Evolutionary conservation across 352 stramenopile species (phyloP), one percentile per base, ranked within the genome.

Genomic region (Globisporangium solare): DNA sequence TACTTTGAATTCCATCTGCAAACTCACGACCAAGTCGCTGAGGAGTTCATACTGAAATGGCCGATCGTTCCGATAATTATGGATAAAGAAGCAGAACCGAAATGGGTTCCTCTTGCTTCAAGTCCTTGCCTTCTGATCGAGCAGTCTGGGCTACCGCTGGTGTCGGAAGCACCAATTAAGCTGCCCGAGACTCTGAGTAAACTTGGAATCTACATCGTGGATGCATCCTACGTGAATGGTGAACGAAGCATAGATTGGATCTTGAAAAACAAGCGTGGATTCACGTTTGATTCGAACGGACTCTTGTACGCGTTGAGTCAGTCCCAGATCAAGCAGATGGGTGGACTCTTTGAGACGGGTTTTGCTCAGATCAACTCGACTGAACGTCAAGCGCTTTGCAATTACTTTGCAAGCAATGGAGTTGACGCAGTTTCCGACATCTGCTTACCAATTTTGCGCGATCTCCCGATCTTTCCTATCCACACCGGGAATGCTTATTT

Each of bases 381-480:
- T 0, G 71, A 83, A 39, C 61, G 62, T 4, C 68, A 71, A 31
- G 46, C 67, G 21, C 24, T 86, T 27, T 83, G 71, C 27, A 54
- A 71, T 15, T 83, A 76, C 45, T 82, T 86, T 53, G 59, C 67
- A 13, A 53, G 52, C 18, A 79, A 72, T 50, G 68, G 68, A 3
- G 60, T 67, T 49, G 57, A 71, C 35, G 48, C 61, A 3, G 57
- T 83, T 22, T 67, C 69, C n/a, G 64, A 69, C 27, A 63, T 61
- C 24, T 74, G 71, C 21, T 58, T 76, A 27, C 52, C 62, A 47
- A 67, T 65, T 64, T 45, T 85, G 11, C 72, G 69, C 11, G 74
- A 83, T 21, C 68, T 85, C 5, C 72, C 74, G 7, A 77, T 85
- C 49, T 85, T 85, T 49, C 50, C 63, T 21, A 66, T 85, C 17